Base-by-base conservation (phyloP, 331 rosid genomes). In the Arachis monticola region DNA sequence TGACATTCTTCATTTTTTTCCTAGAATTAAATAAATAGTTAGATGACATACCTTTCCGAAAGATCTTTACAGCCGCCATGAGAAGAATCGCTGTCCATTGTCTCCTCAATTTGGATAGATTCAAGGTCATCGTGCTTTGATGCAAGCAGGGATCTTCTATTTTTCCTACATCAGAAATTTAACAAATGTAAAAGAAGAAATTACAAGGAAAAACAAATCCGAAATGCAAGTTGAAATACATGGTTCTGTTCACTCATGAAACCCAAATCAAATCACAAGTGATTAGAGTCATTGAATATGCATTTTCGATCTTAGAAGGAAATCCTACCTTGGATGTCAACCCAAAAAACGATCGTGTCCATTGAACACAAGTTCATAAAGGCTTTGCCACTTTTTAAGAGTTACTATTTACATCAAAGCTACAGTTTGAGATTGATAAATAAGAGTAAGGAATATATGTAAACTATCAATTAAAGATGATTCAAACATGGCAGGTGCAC, bases 161-260 rank as follows among this genome's bases (percentile, higher is more conserved):
- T 74, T 83, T 80, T 87, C 80, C 95, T 89, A 44, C 8, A 71
- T 59, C 81, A 84, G 46, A 74, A 82, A 65, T 60, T 41, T 12
- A 71, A 53, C 64, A 41, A 42, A 59, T 40, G 52, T 51, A 53
- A 40, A 17, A 32, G 76, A 66, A 59, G 7, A 8, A 11, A 56
- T n/a, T 35, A 42, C 9, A 41, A 2, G 51, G 5, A 44, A 59
- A 41, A 51, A 13, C 32, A 58, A 65, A 65, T 38, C 56, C 38
- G 57, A 42, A 35, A 40, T 51, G 63, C 47, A 38, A 48, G 6
- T 31, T 62, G 63, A 0, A 46, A 41, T 41, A 41, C 6, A 41
- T 41, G 45, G 45, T 41, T 6, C 45, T 41, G 45, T 17, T 11
- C 35, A 17, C 10, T 22, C 40, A 12, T 14, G 9, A 32, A 10